Evolutionary conservation across 1,284 basidiomycete species (phyloP), one percentile per base, ranked within the genome.

Genomic region (Lignosus rhinocerotis): DNA sequence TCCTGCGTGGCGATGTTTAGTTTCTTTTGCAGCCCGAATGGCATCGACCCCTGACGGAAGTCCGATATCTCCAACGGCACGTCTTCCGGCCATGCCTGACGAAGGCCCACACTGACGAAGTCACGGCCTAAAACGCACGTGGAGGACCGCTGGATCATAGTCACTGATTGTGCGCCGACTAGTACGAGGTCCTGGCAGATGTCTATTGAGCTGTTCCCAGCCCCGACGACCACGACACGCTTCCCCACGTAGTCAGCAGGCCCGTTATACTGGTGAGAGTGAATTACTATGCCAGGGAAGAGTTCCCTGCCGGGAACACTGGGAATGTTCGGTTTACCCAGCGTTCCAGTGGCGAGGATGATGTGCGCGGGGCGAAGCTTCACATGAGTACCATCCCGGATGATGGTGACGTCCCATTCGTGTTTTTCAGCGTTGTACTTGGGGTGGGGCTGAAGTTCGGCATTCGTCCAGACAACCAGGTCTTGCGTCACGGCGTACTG

Each of bases 381-480:
- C 5, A 80, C 73, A 30, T 75, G 72, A 6, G 66, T 65, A 0
- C 75, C 79, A 39, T 77, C 68, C 10, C 72, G 73, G 42, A 75
- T 63, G 21, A 87, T 71, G 5, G 70, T 75, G 10, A 87, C 78
- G 38, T 74, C 66, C 87, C 85, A 89, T 51, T 73, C 74, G 8
- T 75, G 68, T 19, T 69, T 76, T 1, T 63, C 60, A 6, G 69
- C 58, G 61, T 85, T 77, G 65, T 75, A 80, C 4, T 50, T 55
- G 8, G 77, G 72, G 6, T 53, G 76, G 72, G 63, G 62, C 54
- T 59, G 32, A 21, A 79, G 55, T 63, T 78, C 76, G 0, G 82
- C 75, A 10, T 79, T 79, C 0, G 81, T 83, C 87, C 87, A 88
- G n/a, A 84, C 74, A 62, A 84, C 81, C 42, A 88, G 67, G 60